Conservation (phyloP, 495 filamentous ascomycete species). For the Tuber magnatum region DNA sequence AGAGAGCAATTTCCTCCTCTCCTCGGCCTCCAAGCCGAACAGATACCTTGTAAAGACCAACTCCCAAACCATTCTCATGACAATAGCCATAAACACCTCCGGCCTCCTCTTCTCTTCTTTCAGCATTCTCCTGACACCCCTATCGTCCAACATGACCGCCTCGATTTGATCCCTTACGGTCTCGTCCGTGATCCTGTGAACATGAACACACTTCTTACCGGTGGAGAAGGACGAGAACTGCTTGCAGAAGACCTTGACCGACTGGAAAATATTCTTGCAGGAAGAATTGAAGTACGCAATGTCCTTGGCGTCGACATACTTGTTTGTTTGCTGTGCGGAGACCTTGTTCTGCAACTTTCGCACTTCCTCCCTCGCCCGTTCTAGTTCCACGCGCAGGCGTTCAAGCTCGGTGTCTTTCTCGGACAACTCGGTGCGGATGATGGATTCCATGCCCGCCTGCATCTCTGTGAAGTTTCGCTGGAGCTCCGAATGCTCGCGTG, state of each 20-base stretch:
- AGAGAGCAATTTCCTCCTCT: constrained; percentile 90
- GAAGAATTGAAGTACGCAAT: constrained; percentile 90
- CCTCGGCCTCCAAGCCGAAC: constrained; percentile 95
- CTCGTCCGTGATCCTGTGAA: constrained; percentile 74
- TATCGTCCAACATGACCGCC: constrained; percentile 85
- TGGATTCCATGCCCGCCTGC: constrained; percentile 56
- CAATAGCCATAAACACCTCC: constrained; percentile 92
- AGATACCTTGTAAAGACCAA: constrained; percentile 95
- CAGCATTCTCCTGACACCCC: constrained; percentile 78
- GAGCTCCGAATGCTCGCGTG: constrained; percentile 47
- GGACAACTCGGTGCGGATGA: constrained; percentile 55
- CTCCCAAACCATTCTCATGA: constrained; percentile 98
- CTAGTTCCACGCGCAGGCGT: constrained; percentile 67
- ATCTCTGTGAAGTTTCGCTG: constrained; percentile 43
- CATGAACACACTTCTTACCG: constrained; percentile 69
- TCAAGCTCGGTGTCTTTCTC: constrained; percentile 75
- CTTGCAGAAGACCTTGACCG: constrained; percentile 91
- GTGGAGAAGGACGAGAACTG: constrained; percentile 96
- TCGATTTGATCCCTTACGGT: constrained; percentile 87
- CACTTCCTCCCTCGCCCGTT: constrained; percentile 69
- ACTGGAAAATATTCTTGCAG: constrained; percentile 87
- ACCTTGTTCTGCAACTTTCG: constrained; percentile 76
- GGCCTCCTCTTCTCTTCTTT: constrained; percentile 75
- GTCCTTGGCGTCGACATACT: constrained; percentile 73
- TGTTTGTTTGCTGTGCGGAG: constrained; percentile 56